phyloP scores from a whole-genome alignment of 2,329 filamentous ascomycete genomes.

The Tolypocladium nubicola region DNA sequence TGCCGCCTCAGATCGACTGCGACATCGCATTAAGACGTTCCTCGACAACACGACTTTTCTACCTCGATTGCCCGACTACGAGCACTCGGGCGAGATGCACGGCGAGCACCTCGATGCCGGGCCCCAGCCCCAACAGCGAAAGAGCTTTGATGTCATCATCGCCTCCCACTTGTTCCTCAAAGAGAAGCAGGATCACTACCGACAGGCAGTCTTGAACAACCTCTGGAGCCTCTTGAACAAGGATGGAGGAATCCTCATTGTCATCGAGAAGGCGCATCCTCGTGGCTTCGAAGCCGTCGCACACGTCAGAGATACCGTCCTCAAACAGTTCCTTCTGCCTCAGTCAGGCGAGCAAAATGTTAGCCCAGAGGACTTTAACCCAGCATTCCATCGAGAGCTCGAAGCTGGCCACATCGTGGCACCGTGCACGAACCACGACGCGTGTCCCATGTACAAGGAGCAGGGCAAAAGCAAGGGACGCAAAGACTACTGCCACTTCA shows the following conservation, averaged over 20 bases:
- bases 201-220: slow-evolving; percentile 73
- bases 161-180: slow-evolving; percentile 76
- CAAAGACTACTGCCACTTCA: slow-evolving; percentile 86
- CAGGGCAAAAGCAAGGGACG: slow-evolving; percentile 62
- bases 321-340: slow-evolving; percentile 60
- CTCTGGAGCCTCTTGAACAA: slow-evolving; percentile 81
- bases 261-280: slow-evolving; percentile 85
- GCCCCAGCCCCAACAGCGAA: slow-evolving; percentile 46
- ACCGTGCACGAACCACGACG: slow-evolving; percentile 78
- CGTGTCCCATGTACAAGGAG: slow-evolving; percentile 78
- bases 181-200: slow-evolving; percentile 62
- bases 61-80: slow-evolving; percentile 79
- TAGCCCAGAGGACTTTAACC: slow-evolving; percentile 26
- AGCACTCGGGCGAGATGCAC: slow-evolving; percentile 52
- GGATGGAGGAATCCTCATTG: slow-evolving; percentile 73
- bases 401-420: slow-evolving; percentile 56
- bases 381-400: slow-evolving; percentile 29
- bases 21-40: slow-evolving; percentile 64
- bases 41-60: slow-evolving; percentile 87
- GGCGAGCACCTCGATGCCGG: slow-evolving; percentile 50
- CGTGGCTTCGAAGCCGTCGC: slow-evolving; percentile 89
- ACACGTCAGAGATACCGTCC: slow-evolving; percentile 66
- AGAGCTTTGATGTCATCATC: slow-evolving; percentile 82
- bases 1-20: slow-evolving; percentile 62
- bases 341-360: slow-evolving; percentile 25